Evolutionary conservation across 1,284 basidiomycete genomes (phyloP).

Genomic region (Cryptococcus jaspeensis): DNA sequence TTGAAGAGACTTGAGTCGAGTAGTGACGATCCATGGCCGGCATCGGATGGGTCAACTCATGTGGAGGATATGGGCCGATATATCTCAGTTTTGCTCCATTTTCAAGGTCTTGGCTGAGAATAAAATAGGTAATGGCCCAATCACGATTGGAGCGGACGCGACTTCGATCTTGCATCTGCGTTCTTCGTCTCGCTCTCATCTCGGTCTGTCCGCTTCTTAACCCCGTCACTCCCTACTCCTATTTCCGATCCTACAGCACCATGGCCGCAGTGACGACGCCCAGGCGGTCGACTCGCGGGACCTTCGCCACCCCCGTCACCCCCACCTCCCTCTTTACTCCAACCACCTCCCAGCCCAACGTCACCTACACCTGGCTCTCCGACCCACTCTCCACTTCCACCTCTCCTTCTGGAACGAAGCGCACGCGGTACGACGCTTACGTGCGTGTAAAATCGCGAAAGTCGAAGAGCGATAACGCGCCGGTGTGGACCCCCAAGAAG

Average conservation of each 20-base stretch:
- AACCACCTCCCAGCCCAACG: neutral
- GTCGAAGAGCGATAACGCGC: neutral
- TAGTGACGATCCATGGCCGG: too few species aligned
- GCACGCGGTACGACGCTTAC: conserved; percentile 31
- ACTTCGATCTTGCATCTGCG: neutral
- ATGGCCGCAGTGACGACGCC: conserved; percentile 27
- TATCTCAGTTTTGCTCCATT: too few species aligned
- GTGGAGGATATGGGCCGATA: too few species aligned
- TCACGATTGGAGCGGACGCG: neutral
- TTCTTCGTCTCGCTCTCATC: neutral
- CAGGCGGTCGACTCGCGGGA: conserved; percentile 38
- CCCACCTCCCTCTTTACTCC: conserved; percentile 10
- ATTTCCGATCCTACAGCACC: too few species aligned
- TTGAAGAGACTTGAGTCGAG: too few species aligned
- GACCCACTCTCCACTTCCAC: conserved; percentile 1
- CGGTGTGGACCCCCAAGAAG: neutral
- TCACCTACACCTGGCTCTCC: conserved; percentile 7
- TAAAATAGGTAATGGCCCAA: too few species aligned
- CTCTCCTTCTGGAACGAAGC: neutral
- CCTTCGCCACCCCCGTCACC: conserved; percentile 37
- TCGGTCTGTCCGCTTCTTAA: too few species aligned
- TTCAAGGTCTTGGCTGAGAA: too few species aligned
- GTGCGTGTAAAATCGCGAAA: conserved; percentile 16
- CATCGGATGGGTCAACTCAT: too few species aligned
- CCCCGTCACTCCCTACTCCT: too few species aligned